Evolutionary conservation across 768 basidiomycete genomes (phyloP).

Genomic region (Trametes coccinea): DNA sequence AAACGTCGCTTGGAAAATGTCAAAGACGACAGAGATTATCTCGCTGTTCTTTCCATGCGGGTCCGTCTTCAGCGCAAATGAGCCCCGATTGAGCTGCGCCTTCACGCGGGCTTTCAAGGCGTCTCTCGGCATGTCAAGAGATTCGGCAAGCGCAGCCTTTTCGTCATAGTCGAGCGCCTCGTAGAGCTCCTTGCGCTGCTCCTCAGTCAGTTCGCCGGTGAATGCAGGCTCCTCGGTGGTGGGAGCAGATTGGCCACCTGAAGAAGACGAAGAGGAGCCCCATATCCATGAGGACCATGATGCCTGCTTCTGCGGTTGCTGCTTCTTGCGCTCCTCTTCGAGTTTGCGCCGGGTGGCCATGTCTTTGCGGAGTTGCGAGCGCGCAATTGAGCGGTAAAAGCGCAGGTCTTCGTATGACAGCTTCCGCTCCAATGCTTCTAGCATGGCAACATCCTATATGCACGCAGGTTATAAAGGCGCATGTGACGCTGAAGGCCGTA

Average conservation of each 20-base stretch:
- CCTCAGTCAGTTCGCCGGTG: conserved; percentile 76
- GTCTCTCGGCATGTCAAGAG: conserved; percentile 74
- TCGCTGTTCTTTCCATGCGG: conserved; percentile 65
- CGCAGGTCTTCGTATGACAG: conserved; percentile 93
- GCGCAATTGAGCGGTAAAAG: conserved; percentile 94
- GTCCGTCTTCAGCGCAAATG: conserved; percentile 78
- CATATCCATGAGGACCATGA: conserved; percentile 82
- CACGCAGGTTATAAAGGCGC: not conserved
- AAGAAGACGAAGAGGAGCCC: conserved; percentile 59
- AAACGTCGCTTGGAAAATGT: conserved; percentile 80
- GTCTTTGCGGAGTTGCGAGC: conserved; percentile 86
- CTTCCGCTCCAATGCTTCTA: conserved; percentile 75
- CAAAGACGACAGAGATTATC: conserved; percentile 85
- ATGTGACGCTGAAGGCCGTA: conserved; percentile 8
- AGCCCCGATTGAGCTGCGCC: conserved; percentile 83
- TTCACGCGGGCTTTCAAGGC: conserved; percentile 75
- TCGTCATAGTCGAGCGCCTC: conserved; percentile 92
- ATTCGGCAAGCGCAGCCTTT: conserved; percentile 66
- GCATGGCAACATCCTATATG: conserved; percentile 47
- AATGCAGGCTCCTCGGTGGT: conserved; percentile 57
- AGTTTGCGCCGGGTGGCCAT: conserved; percentile 62
- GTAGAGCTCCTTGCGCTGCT: conserved; percentile 88
- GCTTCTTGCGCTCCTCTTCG: conserved; percentile 66
- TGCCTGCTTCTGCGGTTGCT: conserved; percentile 48
- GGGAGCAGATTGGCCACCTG: conserved; percentile 27